Evolutionary conservation across 2,329 filamentous ascomycete genomes (phyloP), one percentile per base, ranked within the genome.

Genomic region (Cryphonectria carpinicola): DNA sequence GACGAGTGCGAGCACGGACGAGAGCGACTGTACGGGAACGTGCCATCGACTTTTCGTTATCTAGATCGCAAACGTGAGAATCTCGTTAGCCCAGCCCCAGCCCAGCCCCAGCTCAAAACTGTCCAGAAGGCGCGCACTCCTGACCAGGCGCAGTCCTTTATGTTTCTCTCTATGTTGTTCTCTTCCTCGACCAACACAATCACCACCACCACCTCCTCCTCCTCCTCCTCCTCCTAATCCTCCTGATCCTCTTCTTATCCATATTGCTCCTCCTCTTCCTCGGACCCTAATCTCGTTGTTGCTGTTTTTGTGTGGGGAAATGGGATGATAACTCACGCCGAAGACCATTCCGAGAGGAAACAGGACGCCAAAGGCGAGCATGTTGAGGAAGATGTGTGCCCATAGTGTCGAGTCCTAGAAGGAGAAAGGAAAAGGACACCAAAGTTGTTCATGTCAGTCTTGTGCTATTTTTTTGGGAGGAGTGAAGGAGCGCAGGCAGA

Each of bases 291-390:
- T 8, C 7, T n/a, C 46, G 22, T 22, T 49, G 46, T n/a, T 52
- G 39, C 43, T 32, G 17, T 52, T 60, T 7, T 3, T 46, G 28
- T 61, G 28, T 65, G 49, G 37, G 35, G n/a, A 37, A 35, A 65
- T 43, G 60, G 28, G 64, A 39, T 58, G n/a, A 41, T 4, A 1
- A 83, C 91, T 77, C 88, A 96, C 93, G 71, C 95, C 95, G 25
- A 98, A 85, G 58, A 98, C 94, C 95, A 99, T 98, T 76, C 96
- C 96, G 22, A 93, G 86, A 14, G 96, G 96, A 78, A 97, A 98
- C 71, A 98, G 88, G 75, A 99, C 86, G 73, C 96, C 96, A 85
- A 97, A 98, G 70, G 94, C 90, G 71, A 96, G 78, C 80, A 90
- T 92, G 86, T 97, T 95, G 62, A 97, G 81, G 72, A 97, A 86